Conservation (phyloP, 495 filamentous ascomycete genomes). For the Penicillium odoratum region DNA sequence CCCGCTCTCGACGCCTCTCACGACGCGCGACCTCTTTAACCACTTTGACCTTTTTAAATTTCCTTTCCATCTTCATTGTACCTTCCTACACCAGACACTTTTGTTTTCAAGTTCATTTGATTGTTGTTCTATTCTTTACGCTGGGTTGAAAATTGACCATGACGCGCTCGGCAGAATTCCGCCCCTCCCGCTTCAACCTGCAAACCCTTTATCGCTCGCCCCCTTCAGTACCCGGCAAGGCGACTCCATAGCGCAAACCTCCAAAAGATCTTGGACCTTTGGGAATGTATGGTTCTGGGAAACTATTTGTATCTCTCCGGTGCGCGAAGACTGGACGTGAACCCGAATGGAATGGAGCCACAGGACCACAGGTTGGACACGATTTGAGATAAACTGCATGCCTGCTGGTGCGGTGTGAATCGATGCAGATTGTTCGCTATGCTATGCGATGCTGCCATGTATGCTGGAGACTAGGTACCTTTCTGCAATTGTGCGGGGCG, state of each 20-base stretch:
- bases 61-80: neutral
- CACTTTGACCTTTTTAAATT: constrained; percentile 10
- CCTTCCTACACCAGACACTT: neutral
- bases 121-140: neutral
- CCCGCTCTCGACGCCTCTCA: constrained; percentile 30
- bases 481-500: neutral
- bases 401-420: neutral
- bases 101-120: neutral
- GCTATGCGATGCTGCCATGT: neutral
- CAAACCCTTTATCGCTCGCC: constrained; percentile 3
- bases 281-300: neutral
- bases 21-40: constrained; percentile 26
- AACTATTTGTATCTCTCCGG: constrained; percentile 1
- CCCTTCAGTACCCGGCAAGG: constrained; percentile 10
- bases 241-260: neutral
- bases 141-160: constrained; percentile 2
- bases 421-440: neutral
- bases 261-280: neutral
- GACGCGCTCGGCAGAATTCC: constrained; percentile 16
- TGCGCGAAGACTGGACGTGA: constrained; percentile 4
- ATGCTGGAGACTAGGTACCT: neutral
- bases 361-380: neutral
- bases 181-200: neutral
- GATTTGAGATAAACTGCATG: neutral
- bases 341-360: neutral